These are phyloP conservation scores for Metrosideros polymorpha DNA, from an alignment of 441 rosid genomes.

Conservation along the genomic window DNA sequence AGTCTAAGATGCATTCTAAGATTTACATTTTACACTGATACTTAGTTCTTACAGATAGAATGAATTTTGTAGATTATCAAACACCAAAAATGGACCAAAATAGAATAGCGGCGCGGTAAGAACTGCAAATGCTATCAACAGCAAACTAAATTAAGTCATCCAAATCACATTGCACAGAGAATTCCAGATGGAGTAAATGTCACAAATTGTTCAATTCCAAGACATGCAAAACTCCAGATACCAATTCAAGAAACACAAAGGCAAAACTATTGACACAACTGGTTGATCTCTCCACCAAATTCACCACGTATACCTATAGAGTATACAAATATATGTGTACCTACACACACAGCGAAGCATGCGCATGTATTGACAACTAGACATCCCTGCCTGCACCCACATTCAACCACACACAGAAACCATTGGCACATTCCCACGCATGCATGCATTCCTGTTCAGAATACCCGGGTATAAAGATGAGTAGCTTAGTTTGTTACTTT, in stretches of 20 bases:
- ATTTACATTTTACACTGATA: background rate
- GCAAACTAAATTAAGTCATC: background rate
- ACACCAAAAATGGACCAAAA: background rate
- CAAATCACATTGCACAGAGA: background rate
- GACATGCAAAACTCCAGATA: background rate
- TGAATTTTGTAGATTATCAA: background rate
- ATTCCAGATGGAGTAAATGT: background rate
- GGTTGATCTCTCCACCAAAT: background rate
- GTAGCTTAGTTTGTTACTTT: background rate
- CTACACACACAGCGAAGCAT: background rate
- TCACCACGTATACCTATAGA: background rate
- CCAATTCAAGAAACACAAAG: background rate
- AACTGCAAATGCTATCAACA: background rate
- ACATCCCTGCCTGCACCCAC: background rate
- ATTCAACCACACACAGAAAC: background rate
- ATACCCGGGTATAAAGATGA: background rate
- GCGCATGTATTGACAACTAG: background rate
- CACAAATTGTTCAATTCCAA: background rate
- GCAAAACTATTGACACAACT: background rate
- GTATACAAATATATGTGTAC: background rate
- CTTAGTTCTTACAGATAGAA: background rate
- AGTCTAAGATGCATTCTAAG: background rate
- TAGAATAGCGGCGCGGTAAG: background rate
- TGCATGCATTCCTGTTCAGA: background rate
- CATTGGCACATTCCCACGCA: background rate